Percentiles rank a stretch among this genome's conserved stretches.
phyloP scores from a whole-genome alignment of 805 yeast species.

The Cyberlindnera euphorbiae region DNA sequence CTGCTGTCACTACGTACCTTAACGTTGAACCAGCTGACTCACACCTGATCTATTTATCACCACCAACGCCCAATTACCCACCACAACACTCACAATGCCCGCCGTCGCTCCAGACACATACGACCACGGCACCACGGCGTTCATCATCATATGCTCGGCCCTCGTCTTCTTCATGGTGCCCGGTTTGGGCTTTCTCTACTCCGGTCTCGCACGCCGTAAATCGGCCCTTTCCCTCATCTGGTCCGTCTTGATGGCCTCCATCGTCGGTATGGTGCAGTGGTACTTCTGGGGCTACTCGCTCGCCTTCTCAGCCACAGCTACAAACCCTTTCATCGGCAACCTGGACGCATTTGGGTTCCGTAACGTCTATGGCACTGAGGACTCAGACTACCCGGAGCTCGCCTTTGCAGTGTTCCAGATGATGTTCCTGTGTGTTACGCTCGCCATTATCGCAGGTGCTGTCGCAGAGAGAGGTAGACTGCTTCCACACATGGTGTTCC shows the following conservation, averaged over 20 bases:
- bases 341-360: conserved; percentile 77
- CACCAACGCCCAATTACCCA: neutral
- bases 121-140: conserved; percentile 42
- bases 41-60: too few relatives aligned
- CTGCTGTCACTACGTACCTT: too few relatives aligned
- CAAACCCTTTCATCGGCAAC: conserved; percentile 85
- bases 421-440: conserved; percentile 87
- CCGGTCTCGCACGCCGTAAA: conserved; percentile 87
- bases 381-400: conserved; percentile 66
- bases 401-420: conserved; percentile 85
- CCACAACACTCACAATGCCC: conserved; percentile 8
- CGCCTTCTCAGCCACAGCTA: conserved; percentile 76
- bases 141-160: conserved; percentile 58
- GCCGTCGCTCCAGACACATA: conserved; percentile 32
- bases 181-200: conserved; percentile 86
- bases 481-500: conserved; percentile 75
- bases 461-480: conserved; percentile 91
- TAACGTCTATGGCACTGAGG: conserved; percentile 50
- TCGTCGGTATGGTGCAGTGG: conserved; percentile 84
- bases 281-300: conserved; percentile 97
- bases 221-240: conserved; percentile 85
- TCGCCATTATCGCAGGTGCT: conserved; percentile 89
- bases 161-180: conserved; percentile 90
- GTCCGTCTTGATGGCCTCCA: conserved; percentile 67
- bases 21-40: too few relatives aligned